Evolutionary conservation across 2,329 filamentous ascomycete genomes (phyloP).

Genomic region (Neonectria magnoliae): DNA sequence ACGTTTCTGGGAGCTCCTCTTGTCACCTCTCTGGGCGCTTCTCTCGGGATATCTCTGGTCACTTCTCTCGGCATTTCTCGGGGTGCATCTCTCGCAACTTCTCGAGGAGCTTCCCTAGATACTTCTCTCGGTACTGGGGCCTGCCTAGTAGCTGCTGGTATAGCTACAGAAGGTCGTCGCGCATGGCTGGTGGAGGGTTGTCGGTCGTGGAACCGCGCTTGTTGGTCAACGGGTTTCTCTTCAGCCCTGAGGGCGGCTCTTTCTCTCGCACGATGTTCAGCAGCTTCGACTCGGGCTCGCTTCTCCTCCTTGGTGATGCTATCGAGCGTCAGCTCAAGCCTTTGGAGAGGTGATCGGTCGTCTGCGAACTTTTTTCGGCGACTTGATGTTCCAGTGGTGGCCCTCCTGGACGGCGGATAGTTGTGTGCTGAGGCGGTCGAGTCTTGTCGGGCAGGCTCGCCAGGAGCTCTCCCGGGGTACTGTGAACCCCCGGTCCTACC

Average conservation of each 20-base stretch:
- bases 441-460: conserved; percentile 38
- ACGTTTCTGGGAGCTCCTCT: conserved; percentile 10
- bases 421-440: conserved; percentile 35
- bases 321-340: conserved; percentile 87
- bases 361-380: conserved; percentile 73
- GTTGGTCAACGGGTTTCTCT: conserved; percentile 34
- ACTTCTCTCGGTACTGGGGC: conserved; percentile 29
- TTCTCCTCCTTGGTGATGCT: conserved; percentile 98
- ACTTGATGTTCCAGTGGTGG: conserved; percentile 53
- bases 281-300: conserved; percentile 83
- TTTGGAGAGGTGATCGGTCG: conserved; percentile 91
- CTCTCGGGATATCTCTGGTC: conserved; percentile 24
- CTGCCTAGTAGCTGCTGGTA: conserved; percentile 27
- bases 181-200: conserved; percentile 33
- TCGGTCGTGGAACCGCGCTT: conserved; percentile 37
- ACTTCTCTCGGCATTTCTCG: conserved; percentile 29
- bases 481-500: conserved; percentile 33
- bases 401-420: conserved; percentile 48
- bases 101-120: conserved; percentile 24
- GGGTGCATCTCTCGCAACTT: conserved; percentile 10
- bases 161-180: conserved; percentile 28
- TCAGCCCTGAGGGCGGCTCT: conserved; percentile 56
- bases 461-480: conserved; percentile 30
- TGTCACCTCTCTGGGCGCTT: conserved; percentile 11
- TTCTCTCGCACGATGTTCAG: conserved; percentile 78